Base-by-base conservation (phyloP, 257 asterid species). In the Solanum infundibuliforme region DNA sequence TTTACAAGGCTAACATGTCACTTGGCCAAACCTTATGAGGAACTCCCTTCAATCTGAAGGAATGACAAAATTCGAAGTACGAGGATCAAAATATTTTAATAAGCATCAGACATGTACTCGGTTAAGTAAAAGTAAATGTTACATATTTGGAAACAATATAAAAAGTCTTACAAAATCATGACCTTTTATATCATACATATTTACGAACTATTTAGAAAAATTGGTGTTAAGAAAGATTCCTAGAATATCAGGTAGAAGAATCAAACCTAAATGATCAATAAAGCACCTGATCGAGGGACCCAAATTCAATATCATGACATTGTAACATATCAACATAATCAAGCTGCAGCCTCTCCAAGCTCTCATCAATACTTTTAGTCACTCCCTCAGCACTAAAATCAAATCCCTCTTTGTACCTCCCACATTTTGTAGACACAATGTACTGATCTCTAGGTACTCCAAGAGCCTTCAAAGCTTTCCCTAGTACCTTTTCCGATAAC, bases 361-460 rank as follows among this genome's bases (percentile, higher is more conserved):
- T 97, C 92, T 97, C 99, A 65, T 94, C 98, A 72, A 97, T 93
- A 90, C 99, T 97, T 90, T 68, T 94, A 5, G 97, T 96, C 89
- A 97, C 99, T 92, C 98, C 94, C 87, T 95, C 99, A 34, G 99
- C 98, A 91, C 98, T 96, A 88, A 97, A 97, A 93, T 97, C 98
- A 87, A 97, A 97, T 58, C 99, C 98, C 79, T 97, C 99, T 41
- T 43, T 81, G 83, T 97, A 97, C 91, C 99, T 94, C 68, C 99
- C 99, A 66, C 99, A 97, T 90, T 97, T 97, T 6, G 99, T 97
- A 0, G 99, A 93, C 72, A 97, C 98, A 88, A 96, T 94, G 92
- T 95, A 97, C 89, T 95, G 91, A 84, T 91, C 91, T 88, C 99
- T 94, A 13, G 99, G 94, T 58, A 94, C 99, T 86, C 92, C 98